Conservation (phyloP, 179 eudicot species). For the Corrigiola litoralis region DNA sequence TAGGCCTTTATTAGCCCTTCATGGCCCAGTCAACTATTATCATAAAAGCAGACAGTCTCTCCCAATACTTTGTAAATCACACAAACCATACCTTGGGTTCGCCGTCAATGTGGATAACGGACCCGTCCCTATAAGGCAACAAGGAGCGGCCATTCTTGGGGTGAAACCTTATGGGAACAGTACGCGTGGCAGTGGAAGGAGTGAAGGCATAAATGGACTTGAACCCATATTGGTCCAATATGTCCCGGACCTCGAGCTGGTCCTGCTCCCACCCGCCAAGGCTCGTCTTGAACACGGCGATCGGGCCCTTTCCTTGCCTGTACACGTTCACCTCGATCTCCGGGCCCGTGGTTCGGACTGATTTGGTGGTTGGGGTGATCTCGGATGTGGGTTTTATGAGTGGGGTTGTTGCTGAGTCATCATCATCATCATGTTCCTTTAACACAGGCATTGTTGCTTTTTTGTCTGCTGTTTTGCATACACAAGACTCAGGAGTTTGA, state of each 20-base stretch:
- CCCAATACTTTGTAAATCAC: no score
- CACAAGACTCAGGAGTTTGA: no score
- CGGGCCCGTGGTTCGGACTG: constrained; percentile 65
- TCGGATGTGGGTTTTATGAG: not conserved
- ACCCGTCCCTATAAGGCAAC: constrained; percentile 60
- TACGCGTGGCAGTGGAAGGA: constrained; percentile 43
- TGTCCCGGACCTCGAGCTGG: constrained; percentile 74
- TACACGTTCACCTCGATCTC: constrained; percentile 63
- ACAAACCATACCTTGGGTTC: constrained; percentile 66
- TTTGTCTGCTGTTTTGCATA: not conserved
- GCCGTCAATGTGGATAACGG: constrained; percentile 65
- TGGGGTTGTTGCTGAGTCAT: not conserved
- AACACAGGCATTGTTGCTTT: constrained; percentile 6
- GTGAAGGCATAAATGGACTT: constrained; percentile 71
- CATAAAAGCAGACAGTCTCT: no score
- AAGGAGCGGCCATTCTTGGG: constrained; percentile 73
- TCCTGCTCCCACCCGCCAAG: constrained; percentile 93
- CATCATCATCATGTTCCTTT: constrained; percentile 1
- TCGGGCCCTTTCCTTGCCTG: constrained; percentile 69
- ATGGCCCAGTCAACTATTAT: not conserved
- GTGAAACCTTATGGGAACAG: constrained; percentile 74
- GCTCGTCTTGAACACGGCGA: constrained; percentile 47
- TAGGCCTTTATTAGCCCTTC: no score
- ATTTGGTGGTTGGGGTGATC: constrained; percentile 6
- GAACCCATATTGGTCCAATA: constrained; percentile 61